Evolutionary conservation across 164 flowering plant species (phyloP), one percentile per base, ranked within the genome.

Genomic region (Dillenia turbinata): DNA sequence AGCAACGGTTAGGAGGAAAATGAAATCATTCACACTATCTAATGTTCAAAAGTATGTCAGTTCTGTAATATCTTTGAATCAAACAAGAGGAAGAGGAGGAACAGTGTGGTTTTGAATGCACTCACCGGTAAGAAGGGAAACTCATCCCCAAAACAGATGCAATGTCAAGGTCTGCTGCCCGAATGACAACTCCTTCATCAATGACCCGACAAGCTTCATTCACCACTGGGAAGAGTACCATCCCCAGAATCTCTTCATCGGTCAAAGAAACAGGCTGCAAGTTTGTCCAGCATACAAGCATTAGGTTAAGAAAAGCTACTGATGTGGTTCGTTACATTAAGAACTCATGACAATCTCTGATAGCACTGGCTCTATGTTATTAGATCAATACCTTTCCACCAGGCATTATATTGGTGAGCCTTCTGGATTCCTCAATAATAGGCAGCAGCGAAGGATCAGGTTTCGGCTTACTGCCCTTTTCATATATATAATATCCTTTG

Each of bases 131-230:
- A 54, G 85, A 71, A 12, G 99, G 99, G 73, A 94, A 94, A 68
- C 99, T 79, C 99, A 94, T 88, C 73, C 99, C 97, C 60, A 89
- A 92, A 65, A 94, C 82, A 64, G 97, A 85, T 67, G 97, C 86
- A 68, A 81, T 65, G 65, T 89, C 97, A 61, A 94, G 96, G 77
- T 94, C 99, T 19, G 99, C 88, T 55, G 99, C 89, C 65, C 88
- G 85, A 68, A 91, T 77, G 10, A 91, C 92, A 2, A 91, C 62
- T 66, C 85, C 92, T 78, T 89, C 99, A 61, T 88, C 96, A 54
- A 94, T 33, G 49, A 92, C 87, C 44, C 94, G 89, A 61, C 99
- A 94, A 52, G 96, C 91, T 78, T 94, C 99, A 69, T 94, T 94
- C 68, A 94, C 97, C 56, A 88, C 88, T 0, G 99, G 99, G 66